Percentiles rank a stretch among this genome's conserved stretches.
Evolutionary conservation across 2,329 filamentous ascomycete species (phyloP).

Genomic region (Rhinocladiella mackenziei): DNA sequence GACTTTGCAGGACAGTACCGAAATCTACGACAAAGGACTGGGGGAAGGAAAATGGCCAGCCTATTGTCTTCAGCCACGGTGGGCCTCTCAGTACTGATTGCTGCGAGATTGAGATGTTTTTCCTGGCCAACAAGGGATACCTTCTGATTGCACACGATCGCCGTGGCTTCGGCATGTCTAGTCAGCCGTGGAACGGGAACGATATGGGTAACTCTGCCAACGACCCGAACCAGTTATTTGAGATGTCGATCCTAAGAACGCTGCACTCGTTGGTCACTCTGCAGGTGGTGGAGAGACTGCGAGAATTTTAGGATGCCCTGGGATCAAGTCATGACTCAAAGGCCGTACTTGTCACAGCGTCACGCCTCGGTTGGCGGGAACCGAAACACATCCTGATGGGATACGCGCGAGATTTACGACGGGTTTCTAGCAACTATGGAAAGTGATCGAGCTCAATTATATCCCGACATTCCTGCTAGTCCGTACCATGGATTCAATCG

Average conservation of each 20-base stretch:
- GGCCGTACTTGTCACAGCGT: conserved; percentile 40
- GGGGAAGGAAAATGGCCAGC: conserved; percentile 34
- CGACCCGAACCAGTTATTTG: conserved; percentile 38
- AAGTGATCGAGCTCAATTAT: conserved; percentile 37
- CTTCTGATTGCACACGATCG: conserved; percentile 36
- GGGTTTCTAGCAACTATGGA: conserved; percentile 37
- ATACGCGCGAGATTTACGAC: conserved; percentile 39
- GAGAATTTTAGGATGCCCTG: conserved; percentile 36
- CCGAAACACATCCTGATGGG: conserved; percentile 35
- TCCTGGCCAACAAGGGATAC: conserved; percentile 38
- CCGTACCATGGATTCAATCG: conserved; percentile 39
- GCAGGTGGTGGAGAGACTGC: conserved; percentile 44
- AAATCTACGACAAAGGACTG: conserved; percentile 45
- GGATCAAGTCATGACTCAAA: conserved; percentile 38
- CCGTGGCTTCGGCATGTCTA: conserved; percentile 41
- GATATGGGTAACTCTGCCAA: conserved; percentile 42
- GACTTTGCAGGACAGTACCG: conserved; percentile 39
- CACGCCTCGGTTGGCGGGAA: conserved; percentile 38
- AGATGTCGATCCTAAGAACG: conserved; percentile 36
- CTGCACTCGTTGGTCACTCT: conserved; percentile 40
- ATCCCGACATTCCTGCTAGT: conserved; percentile 36
- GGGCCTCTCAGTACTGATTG: conserved; percentile 42
- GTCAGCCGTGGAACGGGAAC: conserved; percentile 40
- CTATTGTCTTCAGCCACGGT: conserved; percentile 39
- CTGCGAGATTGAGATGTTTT: conserved; percentile 41